These are phyloP conservation scores for Dacryopinax primogenitus DNA, from an alignment of 768 basidiomycete species.

Conservation along the genomic window DNA sequence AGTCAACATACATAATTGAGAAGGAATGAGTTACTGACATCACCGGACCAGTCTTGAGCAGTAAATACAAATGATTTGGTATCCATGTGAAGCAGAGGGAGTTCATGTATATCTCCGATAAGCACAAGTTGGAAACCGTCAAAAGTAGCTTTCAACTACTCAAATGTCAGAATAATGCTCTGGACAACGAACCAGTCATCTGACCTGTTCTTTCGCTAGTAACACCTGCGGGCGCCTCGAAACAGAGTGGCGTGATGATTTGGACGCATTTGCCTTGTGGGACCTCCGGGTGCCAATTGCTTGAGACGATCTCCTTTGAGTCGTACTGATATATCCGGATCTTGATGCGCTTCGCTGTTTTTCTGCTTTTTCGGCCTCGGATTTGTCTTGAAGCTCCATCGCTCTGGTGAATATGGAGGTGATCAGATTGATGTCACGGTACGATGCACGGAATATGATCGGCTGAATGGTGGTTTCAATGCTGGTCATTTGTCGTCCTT, in stretches of 20 bases:
- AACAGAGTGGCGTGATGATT: not conserved
- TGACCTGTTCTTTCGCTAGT: conserved; percentile 73
- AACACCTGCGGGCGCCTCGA: conserved; percentile 32
- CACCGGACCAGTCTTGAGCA: conserved; percentile 88
- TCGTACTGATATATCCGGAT: conserved; percentile 24
- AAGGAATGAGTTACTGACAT: conserved; percentile 37
- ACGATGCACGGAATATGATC: conserved; percentile 87
- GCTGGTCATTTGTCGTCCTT: conserved; percentile 49
- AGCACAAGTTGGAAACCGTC: conserved; percentile 88
- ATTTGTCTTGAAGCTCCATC: conserved; percentile 33
- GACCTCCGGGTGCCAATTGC: not conserved
- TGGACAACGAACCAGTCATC: conserved; percentile 16
- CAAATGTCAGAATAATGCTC: not conserved
- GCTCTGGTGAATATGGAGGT: conserved; percentile 77
- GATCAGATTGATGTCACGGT: conserved; percentile 85
- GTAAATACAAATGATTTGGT: conserved; percentile 70
- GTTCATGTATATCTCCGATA: conserved; percentile 89
- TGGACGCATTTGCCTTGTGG: conserved; percentile 9
- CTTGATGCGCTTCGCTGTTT: not conserved
- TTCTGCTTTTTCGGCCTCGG: not conserved
- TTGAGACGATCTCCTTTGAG: conserved; percentile 14
- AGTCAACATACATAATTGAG: not conserved
- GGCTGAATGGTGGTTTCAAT: conserved; percentile 74
- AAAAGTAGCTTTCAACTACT: conserved; percentile 67
- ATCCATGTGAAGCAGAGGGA: conserved; percentile 82